Conservation (phyloP, 192 early-diverging fungal genomes). For the Allomyces arbusculus region DNA sequence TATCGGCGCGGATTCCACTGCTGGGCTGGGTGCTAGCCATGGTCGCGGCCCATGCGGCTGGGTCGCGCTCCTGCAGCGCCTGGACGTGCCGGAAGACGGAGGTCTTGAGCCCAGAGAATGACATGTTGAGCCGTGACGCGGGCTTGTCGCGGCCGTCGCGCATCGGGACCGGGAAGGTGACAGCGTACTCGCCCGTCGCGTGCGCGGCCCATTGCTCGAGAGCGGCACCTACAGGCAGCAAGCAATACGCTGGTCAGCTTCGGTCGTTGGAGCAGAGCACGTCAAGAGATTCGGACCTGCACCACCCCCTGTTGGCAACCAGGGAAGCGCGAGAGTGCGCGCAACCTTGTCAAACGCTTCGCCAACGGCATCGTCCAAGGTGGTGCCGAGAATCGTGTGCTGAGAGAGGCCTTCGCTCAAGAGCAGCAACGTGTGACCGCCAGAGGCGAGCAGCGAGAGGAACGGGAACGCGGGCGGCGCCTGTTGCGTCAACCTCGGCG, state of each 20-base stretch:
- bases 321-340: slow-evolving; percentile 38
- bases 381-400: slow-evolving; percentile 41
- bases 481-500: slow-evolving; percentile 29
- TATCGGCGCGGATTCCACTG: background rate
- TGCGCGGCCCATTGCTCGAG: slow-evolving; percentile 34
- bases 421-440: slow-evolving; percentile 51
- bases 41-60: slow-evolving; percentile 6
- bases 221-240: slow-evolving; percentile 29
- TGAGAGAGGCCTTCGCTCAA: slow-evolving; percentile 30
- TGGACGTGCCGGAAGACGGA: slow-evolving; percentile 31
- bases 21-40: slow-evolving; percentile 7
- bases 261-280: too few relatives aligned
- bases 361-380: slow-evolving; percentile 53
- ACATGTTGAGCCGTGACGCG: slow-evolving; percentile 31
- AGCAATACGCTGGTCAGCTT: too few relatives aligned
- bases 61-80: slow-evolving; percentile 5
- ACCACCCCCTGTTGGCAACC: slow-evolving; percentile 31
- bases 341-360: slow-evolving; percentile 64
- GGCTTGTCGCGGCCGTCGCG: slow-evolving; percentile 18
- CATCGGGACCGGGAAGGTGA: slow-evolving; percentile 36
- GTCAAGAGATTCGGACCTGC: slow-evolving; percentile 19
- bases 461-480: slow-evolving; percentile 30
- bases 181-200: slow-evolving; percentile 16
- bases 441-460: slow-evolving; percentile 48
- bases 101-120: slow-evolving; percentile 57